Base-by-base conservation (phyloP, 2,329 filamentous ascomycete species). In the Coniosporium tulheliwenetii region DNA sequence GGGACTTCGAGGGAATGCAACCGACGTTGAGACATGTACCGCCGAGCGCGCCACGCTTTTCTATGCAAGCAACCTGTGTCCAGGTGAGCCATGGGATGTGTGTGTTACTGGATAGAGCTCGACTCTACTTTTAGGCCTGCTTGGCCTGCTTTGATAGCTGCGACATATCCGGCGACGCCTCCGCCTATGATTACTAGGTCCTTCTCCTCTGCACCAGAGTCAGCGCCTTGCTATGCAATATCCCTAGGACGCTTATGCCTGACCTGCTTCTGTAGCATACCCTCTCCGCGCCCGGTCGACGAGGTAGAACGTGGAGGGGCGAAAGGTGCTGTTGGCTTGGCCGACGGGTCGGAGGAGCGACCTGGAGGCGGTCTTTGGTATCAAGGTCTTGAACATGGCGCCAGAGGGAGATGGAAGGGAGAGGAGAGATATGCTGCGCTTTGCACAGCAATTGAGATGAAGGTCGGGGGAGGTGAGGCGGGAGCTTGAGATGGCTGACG, bases 21-120 rank as follows among this genome's bases (percentile, higher is more conserved):
- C 91, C 91, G 58, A 98, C 91, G 64, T 98, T 98, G 57, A 98
- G 71, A 72, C 91, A 98, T 57, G 91, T 98, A 61, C 91, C 91
- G 57, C 91, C 91, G 54, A 98, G 79, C 45, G 77, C 73, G 52
- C 91, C 91, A 60, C 91, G 85, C 76, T 98, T 98, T 70, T 98
- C 91, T 69, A 98, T 93, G 68, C 91, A 98, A 46, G 86, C 76
- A 48, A 94, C 89, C 86, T 94, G 45, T 39, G 19, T 38, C 29
- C 5, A 50, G 36, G 44, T 26, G 19, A 26, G 19, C 19, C 19
- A 26, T 36, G 36, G 41, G 31, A 30, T 51, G 42, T 51, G 45
- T 36, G 46, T 12, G 34, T 33, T 13, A 10, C 10, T 31, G 19
- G 19, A 26, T 26, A 26, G 19, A 15, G 30, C 31, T 10, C n/a